Percentiles rank a stretch among this genome's conserved stretches.
Conservation (phyloP, 768 basidiomycete genomes). For the Lentinula lateritia region DNA sequence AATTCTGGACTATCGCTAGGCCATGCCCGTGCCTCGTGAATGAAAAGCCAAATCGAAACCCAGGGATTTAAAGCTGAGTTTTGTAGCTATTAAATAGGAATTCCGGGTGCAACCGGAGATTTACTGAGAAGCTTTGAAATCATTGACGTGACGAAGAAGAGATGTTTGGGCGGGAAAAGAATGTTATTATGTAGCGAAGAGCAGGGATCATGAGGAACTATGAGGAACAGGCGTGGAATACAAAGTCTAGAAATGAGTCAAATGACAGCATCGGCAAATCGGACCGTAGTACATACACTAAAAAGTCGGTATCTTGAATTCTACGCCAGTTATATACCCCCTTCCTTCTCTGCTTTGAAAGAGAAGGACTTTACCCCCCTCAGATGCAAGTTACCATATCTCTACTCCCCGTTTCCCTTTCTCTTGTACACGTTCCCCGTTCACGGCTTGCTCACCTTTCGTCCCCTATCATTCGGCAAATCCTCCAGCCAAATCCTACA, state of each 20-base stretch:
- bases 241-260: not conserved
- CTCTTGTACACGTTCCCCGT: conserved; percentile 72
- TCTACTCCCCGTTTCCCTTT: conserved; percentile 65
- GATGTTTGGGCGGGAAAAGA: not conserved
- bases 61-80: not conserved
- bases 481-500: conserved; percentile 58
- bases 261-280: not conserved
- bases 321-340: not conserved
- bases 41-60: not conserved
- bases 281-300: not conserved
- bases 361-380: not conserved
- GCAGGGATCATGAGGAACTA: no score
- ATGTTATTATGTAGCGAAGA: not conserved
- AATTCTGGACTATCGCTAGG: not conserved
- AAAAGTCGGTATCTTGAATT: not conserved
- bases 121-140: not conserved
- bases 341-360: not conserved
- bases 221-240: not conserved
- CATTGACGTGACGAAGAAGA: not conserved
- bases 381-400: conserved; percentile 46
- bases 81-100: not conserved
- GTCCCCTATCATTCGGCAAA: conserved; percentile 60
- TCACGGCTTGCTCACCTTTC: conserved; percentile 54
- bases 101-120: not conserved
- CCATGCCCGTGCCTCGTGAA: not conserved